Evolutionary conservation across 768 basidiomycete species (phyloP), one percentile per base, ranked within the genome.

Genomic region (Fibroporia radiculosa): DNA sequence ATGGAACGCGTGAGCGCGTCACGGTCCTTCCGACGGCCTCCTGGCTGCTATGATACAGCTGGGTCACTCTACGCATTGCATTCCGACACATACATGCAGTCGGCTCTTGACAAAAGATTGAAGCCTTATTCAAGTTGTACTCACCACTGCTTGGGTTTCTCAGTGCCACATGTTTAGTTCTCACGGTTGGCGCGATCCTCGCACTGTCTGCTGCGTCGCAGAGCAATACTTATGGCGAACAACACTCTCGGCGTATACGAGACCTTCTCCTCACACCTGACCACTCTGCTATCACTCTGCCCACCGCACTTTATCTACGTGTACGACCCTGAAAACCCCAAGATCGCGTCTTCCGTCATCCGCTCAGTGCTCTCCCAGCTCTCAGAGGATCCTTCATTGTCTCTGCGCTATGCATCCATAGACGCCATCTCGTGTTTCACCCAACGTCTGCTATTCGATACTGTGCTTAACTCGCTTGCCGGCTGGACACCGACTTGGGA

Each of bases 231-330:
- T n/a, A n/a, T n/a, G n/a, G n/a, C n/a, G n/a, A n/a, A n/a, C n/a
- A n/a, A n/a, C n/a, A n/a, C n/a, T n/a, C n/a, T n/a, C n/a, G n/a
- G n/a, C n/a, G n/a, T n/a, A n/a, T n/a, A n/a, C n/a, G 54, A 56
- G 6, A 11, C 39, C 3, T 34, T 57, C 10, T 25, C 45, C 23
- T 48, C 53, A 2, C 58, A 59, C 23, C 44, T 65, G 6, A 47
- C 47, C 16, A 47, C 60, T 6, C 57, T 71, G 3, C 57, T 70
- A 3, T 58, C 58, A 3, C 51, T 63, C 1, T 60, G 47, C 34
- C 73, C 80, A 6, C 81, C 82, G 1, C 72, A 79, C 0, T 88
- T 85, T 61, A 71, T 88, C 49, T 84, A 77, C 57, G 56, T 88
- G 32, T 74, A 79, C 42, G 82, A 86, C 59, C 61, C 77, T 0